Evolutionary conservation across 495 filamentous ascomycete species (phyloP).

Genomic region (Ramalina intermedia): DNA sequence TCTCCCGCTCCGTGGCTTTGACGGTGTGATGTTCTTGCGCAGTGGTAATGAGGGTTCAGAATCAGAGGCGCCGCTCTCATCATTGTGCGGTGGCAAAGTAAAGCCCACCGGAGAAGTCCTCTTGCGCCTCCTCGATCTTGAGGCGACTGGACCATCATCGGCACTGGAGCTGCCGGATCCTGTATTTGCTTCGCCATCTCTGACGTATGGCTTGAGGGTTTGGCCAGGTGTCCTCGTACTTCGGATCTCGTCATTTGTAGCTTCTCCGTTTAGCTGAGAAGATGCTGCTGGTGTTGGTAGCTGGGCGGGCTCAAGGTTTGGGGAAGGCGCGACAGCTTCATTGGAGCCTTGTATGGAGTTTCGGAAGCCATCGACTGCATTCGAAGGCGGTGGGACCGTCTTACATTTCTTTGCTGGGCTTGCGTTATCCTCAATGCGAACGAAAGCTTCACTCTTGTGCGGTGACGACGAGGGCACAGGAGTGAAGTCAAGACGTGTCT

Average conservation of each 20-base stretch:
- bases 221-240: no score
- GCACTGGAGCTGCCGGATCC: no score
- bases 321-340: conserved; percentile 1
- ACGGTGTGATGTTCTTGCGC: not conserved
- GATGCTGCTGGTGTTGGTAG: conserved; percentile 12
- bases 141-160: no score
- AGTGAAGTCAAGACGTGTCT: conserved; percentile 33
- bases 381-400: not conserved
- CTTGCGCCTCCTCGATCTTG: no score
- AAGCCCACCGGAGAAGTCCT: no score
- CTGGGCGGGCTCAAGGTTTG: not conserved
- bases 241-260: not conserved
- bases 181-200: no score
- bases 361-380: not conserved
- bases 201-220: no score
- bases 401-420: conserved; percentile 14
- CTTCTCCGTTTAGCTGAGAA: conserved; percentile 4
- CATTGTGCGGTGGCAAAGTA: no score
- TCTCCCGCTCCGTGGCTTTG: not conserved
- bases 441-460: conserved; percentile 17
- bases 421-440: conserved; percentile 22
- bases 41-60: not conserved
- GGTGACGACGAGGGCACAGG: conserved; percentile 17
- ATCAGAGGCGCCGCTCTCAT: not conserved
- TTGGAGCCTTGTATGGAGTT: not conserved